Conservation (phyloP, 208 protist genomes). For the Angomonas ambiguus region DNA sequence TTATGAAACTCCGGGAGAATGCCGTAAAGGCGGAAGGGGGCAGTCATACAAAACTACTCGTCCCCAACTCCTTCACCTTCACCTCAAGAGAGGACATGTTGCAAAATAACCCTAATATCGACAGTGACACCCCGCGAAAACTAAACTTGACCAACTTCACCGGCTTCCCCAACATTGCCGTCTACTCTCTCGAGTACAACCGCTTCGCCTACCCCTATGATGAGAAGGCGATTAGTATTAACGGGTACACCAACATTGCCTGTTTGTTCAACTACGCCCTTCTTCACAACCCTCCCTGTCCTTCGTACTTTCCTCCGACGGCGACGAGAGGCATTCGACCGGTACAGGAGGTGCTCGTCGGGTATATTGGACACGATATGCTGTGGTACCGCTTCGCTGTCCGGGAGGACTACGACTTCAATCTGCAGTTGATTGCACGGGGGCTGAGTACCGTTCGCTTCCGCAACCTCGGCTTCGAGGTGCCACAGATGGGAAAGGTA, state of each 20-base stretch:
- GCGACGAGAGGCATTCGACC: conserved; percentile 29
- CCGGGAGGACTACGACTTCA: conserved; percentile 90
- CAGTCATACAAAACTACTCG: neutral
- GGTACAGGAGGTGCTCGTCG: conserved; percentile 32
- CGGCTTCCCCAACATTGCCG: conserved; percentile 37
- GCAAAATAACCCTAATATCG: neutral
- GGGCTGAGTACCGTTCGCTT: conserved; percentile 77
- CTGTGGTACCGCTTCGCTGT: conserved; percentile 82
- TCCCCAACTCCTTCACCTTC: neutral
- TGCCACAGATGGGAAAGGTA: conserved; percentile 77
- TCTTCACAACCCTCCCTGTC: conserved; percentile 49
- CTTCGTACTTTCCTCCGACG: conserved; percentile 35
- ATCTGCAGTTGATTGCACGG: conserved; percentile 74
- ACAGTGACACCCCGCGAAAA: neutral
- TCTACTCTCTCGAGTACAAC: conserved; percentile 81
- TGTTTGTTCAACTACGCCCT: conserved; percentile 71
- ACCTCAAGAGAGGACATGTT: neutral
- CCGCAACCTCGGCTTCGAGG: conserved; percentile 74
- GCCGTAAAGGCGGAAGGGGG: conserved; percentile 10
- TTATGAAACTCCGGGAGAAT: conserved; percentile 35
- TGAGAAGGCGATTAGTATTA: conserved; percentile 41
- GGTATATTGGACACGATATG: conserved; percentile 40
- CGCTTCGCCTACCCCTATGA: conserved; percentile 54
- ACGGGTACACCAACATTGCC: conserved; percentile 89
- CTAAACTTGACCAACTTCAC: conserved; percentile 23